Conservation (phyloP, 2,329 filamentous ascomycete genomes). For the Pyrenophora seminiperda region DNA sequence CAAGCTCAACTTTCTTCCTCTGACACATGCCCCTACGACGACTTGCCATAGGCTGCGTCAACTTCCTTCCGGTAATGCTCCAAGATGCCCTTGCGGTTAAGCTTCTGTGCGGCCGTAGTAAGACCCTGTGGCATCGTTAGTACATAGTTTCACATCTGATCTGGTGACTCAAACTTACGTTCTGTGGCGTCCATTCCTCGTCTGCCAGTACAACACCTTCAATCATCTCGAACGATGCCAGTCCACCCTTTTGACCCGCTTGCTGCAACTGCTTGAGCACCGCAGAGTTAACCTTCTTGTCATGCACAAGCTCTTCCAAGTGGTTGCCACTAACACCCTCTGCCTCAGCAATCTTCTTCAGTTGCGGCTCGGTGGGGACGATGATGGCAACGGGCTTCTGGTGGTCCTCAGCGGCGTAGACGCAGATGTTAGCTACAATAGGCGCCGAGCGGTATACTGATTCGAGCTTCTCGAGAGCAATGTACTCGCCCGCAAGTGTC, state of each 20-base stretch:
- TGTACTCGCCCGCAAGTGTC: conserved; percentile 93
- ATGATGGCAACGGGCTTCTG: conserved; percentile 83
- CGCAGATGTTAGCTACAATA: conserved; percentile 84
- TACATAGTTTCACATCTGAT: background rate
- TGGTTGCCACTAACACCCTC: conserved; percentile 67
- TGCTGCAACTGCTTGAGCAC: conserved; percentile 74
- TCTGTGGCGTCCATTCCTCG: conserved; percentile 86
- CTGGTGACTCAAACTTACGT: conserved; percentile 62
- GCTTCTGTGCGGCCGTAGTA: conserved; percentile 59
- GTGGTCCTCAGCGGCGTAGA: conserved; percentile 77
- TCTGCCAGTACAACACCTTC: conserved; percentile 77
- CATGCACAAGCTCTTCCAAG: conserved; percentile 70
- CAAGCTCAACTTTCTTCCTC: background rate
- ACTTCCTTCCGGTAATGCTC: conserved; percentile 59
- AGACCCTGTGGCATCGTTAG: conserved; percentile 49
- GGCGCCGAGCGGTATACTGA: conserved; percentile 81
- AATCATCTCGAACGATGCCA: conserved; percentile 74
- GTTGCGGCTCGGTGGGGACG: conserved; percentile 62
- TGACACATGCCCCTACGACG: background rate
- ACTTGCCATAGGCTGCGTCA: conserved; percentile 51
- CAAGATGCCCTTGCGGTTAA: conserved; percentile 57
- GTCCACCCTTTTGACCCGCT: conserved; percentile 67
- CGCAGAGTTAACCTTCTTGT: conserved; percentile 66
- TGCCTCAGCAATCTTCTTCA: conserved; percentile 61
- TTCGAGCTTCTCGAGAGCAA: conserved; percentile 93